These are phyloP conservation scores for Dactylella cylindrospora DNA, from an alignment of 2,329 filamentous ascomycete genomes.

Conservation along the genomic window DNA sequence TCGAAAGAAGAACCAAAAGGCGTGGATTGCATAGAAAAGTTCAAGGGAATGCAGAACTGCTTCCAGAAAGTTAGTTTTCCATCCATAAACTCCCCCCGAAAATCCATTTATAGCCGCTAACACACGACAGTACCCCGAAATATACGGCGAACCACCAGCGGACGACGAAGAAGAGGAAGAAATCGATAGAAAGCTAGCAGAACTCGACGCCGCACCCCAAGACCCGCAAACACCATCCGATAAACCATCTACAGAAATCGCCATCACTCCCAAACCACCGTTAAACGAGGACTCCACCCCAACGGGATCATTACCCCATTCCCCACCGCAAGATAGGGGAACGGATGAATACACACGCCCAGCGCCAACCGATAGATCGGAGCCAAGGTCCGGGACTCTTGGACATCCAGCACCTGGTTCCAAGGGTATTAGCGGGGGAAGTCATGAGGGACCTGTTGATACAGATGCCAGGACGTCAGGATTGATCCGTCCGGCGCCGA, in stretches of 20 bases:
- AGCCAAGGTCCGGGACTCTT: conserved; percentile 24
- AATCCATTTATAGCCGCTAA: conserved; percentile 3
- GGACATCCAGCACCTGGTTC: conserved; percentile 27
- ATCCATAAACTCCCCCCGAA: not conserved
- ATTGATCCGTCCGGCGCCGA: conserved; percentile 23
- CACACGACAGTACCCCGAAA: conserved; percentile 69
- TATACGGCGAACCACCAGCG: conserved; percentile 87
- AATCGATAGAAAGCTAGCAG: conserved; percentile 35
- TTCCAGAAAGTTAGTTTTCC: conserved; percentile 64
- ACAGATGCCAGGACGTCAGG: conserved; percentile 22
- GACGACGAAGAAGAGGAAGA: conserved; percentile 65
- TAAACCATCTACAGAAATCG: too few species aligned
- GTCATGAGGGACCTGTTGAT: conserved; percentile 37
- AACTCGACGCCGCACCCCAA: conserved; percentile 14
- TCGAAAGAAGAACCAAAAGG: conserved; percentile 94
- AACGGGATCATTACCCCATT: conserved; percentile 29
- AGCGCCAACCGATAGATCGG: conserved; percentile 25
- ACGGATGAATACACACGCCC: conserved; percentile 31
- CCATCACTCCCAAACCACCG: conserved; percentile 2
- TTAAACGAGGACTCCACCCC: conserved; percentile 2
- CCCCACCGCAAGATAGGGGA: conserved; percentile 20
- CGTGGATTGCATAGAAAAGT: conserved; percentile 95
- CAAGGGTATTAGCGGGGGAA: conserved; percentile 32
- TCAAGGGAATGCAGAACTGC: conserved; percentile 98
- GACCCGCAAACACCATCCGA: not conserved